Conservation (phyloP, 352 stramenopile species). For the Albugo candida region DNA sequence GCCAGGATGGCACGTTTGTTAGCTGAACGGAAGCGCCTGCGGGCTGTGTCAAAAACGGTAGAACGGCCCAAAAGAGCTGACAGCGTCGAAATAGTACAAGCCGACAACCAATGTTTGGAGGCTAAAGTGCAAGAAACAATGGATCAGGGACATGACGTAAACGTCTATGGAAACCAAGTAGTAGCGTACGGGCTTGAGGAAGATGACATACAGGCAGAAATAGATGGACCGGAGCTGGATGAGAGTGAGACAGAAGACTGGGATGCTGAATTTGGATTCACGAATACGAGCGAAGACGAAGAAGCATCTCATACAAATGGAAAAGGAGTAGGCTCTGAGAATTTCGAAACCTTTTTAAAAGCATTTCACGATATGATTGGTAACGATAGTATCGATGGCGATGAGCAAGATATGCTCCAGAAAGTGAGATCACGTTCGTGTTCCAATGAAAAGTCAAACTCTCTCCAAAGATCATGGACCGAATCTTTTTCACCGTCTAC, state of each 20-base stretch:
- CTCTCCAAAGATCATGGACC: neutral
- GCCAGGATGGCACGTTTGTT: no score
- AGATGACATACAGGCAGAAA: no score
- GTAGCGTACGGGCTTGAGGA: no score
- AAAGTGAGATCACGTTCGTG: constrained; percentile 10
- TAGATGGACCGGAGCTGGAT: no score
- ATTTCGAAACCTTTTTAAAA: constrained; percentile 65
- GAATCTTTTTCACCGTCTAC: constrained; percentile 7
- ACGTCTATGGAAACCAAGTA: no score
- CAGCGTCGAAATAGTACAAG: no score
- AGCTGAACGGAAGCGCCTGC: no score
- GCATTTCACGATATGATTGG: constrained; percentile 65
- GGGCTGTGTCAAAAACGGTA: neutral
- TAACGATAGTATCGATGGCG: constrained; percentile 38
- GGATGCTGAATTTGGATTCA: constrained; percentile 65
- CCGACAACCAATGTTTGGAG: no score
- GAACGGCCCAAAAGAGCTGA: no score
- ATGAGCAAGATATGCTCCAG: constrained; percentile 13
- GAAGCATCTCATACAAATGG: constrained; percentile 9
- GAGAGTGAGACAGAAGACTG: constrained; percentile 18
- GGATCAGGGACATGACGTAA: no score
- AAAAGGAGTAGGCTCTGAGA: constrained; percentile 20
- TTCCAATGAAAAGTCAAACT: constrained; percentile 11
- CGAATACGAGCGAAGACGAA: constrained; percentile 16
- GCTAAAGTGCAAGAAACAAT: no score